These are phyloP conservation scores for Arabis hirsuta DNA, from an alignment of 345 rosid species.

Conservation along the genomic window DNA sequence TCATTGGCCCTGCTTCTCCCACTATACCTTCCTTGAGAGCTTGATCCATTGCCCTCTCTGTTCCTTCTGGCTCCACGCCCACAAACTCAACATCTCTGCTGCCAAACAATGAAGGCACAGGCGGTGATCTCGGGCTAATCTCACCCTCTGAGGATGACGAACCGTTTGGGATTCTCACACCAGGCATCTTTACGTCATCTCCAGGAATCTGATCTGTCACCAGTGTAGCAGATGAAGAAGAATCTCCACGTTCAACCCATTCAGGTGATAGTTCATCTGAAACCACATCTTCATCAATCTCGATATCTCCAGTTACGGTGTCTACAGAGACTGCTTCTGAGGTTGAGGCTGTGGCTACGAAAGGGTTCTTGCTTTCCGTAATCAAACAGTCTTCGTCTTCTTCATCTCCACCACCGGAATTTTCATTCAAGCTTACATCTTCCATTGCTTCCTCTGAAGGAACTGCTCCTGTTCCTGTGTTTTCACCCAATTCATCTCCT, in stretches of 20 bases:
- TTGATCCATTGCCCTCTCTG: slow-evolving; percentile 96
- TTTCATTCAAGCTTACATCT: slow-evolving; percentile 74
- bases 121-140: slow-evolving; percentile 49
- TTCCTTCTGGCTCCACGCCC: slow-evolving; percentile 88
- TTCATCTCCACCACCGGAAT: slow-evolving; percentile 78
- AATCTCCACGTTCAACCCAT: slow-evolving; percentile 76
- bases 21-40: slow-evolving; percentile 96
- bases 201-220: slow-evolving; percentile 45
- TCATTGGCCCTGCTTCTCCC: slow-evolving; percentile 91
- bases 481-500: slow-evolving; percentile 68
- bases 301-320: slow-evolving; percentile 21
- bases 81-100: slow-evolving; percentile 96
- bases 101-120: slow-evolving; percentile 74
- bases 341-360: slow-evolving; percentile 38
- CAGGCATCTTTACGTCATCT: slow-evolving; percentile 45
- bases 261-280: slow-evolving; percentile 62
- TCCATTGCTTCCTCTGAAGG: slow-evolving; percentile 75
- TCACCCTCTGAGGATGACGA: slow-evolving; percentile 45
- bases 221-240: slow-evolving; percentile 56
- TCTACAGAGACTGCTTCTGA: slow-evolving; percentile 43
- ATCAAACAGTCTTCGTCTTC: slow-evolving; percentile 58
- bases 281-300: slow-evolving; percentile 68
- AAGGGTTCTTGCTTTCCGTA: slow-evolving; percentile 45
- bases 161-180: slow-evolving; percentile 49
- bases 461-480: slow-evolving; percentile 56